phyloP scores from a whole-genome alignment of 805 yeast species.

The Ogataea glucozyma region DNA sequence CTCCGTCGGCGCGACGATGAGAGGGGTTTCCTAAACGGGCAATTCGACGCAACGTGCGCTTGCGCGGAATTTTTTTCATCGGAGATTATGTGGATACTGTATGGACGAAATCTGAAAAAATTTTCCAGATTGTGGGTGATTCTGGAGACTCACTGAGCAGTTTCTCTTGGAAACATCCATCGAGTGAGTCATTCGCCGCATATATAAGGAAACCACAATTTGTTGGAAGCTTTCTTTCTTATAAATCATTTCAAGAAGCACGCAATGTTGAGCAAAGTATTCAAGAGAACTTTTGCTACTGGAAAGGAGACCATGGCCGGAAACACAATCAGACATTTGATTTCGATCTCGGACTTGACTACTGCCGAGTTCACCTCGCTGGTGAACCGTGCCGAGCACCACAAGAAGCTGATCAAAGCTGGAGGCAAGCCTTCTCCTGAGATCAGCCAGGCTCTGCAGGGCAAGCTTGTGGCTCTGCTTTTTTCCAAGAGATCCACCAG shows the following conservation, averaged over 20 bases:
- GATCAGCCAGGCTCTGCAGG: constrained; percentile 56
- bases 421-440: constrained; percentile 45
- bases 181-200: constrained; percentile 11
- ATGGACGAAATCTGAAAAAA: constrained; percentile 13
- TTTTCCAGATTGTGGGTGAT: constrained; percentile 4
- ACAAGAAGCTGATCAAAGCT: constrained; percentile 61
- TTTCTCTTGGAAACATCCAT: not conserved
- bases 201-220: constrained; percentile 4
- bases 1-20: constrained; percentile 11
- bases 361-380: constrained; percentile 69
- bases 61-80: constrained; percentile 11
- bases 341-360: constrained; percentile 77
- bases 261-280: constrained; percentile 15
- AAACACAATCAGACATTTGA: constrained; percentile 60
- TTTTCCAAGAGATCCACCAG: constrained; percentile 94
- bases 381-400: constrained; percentile 70
- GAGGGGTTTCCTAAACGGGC: constrained; percentile 9
- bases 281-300: constrained; percentile 34
- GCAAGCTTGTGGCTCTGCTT: constrained; percentile 79
- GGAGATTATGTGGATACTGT: not conserved
- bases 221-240: no score
- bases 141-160: not conserved
- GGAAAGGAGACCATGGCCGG: constrained; percentile 22
- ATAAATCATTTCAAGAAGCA: no score
- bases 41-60: constrained; percentile 18